Base-by-base conservation (phyloP, 2,329 filamentous ascomycete genomes). In the Septoria petroselini region DNA sequence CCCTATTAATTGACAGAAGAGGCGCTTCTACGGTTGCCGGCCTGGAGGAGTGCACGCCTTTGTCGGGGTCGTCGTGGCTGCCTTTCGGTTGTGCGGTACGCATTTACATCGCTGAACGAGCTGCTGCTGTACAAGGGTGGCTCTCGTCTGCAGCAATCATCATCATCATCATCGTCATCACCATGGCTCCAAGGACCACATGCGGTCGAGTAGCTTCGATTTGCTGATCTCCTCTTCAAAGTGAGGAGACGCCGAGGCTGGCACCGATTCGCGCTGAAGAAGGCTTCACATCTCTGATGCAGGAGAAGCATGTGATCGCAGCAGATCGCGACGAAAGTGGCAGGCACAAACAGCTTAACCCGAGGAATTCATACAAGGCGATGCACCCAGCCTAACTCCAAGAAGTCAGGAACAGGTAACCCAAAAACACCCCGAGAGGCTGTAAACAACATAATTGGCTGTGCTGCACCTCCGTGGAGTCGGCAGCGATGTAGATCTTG, bases 401-500 rank as follows among this genome's bases (percentile, higher is more conserved):
- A 52, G 43, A 43, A 45, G 43, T 46, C 48, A 47, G 43, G 49
- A 35, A 52, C 42, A 43, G 39, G 15, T 7, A 35, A 31, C 29
- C 35, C 33, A 46, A 18, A 38, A 12, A 19, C 14, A 19, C 33
- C 14, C 30, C 18, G 21, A 33, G 34, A 11, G 19, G 33, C 29
- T 25, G 33, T 6, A 37, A 30, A 15, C 14, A 21, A 34, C 27
- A 19, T 31, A 21, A 51, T 47, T 46, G 48, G 48, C 30, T 31
- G 41, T 35, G 18, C 14, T 17, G 43, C 25, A 19, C 23, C 33
- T 15, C 39, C 48, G 11, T 46, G 35, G 15, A 39, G 34, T 41
- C 17, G 45, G 37, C 38, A 25, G 35, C 45, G 27, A 15, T 37
- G 39, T 25, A 40, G 43, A 52, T 52, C 43, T 25, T 39, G 38